Evolutionary conservation across 2,329 filamentous ascomycete species (phyloP), one percentile per base, ranked within the genome.

Genomic region (Pseudohalonectria lignicola): DNA sequence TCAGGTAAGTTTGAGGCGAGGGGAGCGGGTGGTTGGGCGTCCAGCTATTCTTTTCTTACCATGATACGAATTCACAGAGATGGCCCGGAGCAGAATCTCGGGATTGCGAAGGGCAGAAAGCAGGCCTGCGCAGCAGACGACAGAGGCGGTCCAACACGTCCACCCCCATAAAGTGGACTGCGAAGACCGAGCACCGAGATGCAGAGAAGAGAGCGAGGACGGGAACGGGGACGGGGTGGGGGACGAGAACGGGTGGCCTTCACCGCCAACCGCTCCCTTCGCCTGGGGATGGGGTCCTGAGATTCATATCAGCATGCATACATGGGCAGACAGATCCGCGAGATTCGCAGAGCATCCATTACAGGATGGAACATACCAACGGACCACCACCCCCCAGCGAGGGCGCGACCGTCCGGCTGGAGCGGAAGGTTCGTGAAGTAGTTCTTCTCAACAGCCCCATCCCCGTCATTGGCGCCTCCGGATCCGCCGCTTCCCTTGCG

Each of bases 131-230:
- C 37, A 40, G 39, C 57, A 47, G 41, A 64, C 45, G 47, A 67
- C 63, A 47, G 63, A 67, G 39, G 55, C 43, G 46, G 57, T 48
- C 63, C 63, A 67, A 45, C 50, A 48, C 41, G 54, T 46, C 63
- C 63, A 66, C 44, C 58, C 57, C 57, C 55, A 58, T 43, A 55
- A 49, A 50, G 52, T 23, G 43, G 49, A 43, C 45, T 39, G 37
- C 43, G 41, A 49, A 50, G 44, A 47, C 46, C n/a, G n/a, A n/a
- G n/a, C n/a, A n/a, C n/a, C n/a, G n/a, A n/a, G n/a, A n/a, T n/a
- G 30, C 30, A 17, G 7, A 28, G 46, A 50, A 47, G 39, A 49
- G 48, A 50, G 48, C 44, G 48, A 43, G 46, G 49, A 51, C 53
- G 55, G 53, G 53, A 41, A 28, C 19, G 26, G 28, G 10, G 36